Evolutionary conservation across 345 rosid species (phyloP).

Genomic region (Psidium friedrichsthalianum): DNA sequence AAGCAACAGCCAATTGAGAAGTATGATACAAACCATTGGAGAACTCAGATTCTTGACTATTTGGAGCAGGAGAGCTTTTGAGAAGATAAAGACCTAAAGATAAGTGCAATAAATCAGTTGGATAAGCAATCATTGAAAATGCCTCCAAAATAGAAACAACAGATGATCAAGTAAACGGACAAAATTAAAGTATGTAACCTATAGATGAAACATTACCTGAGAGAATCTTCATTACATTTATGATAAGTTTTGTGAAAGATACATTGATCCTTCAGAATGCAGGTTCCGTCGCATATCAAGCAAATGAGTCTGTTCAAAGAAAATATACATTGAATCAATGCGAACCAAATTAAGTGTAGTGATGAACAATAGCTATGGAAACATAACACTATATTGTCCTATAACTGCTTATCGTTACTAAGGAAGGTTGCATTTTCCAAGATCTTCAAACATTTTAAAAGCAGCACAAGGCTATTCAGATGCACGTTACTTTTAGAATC

Average conservation of each 20-base stretch:
- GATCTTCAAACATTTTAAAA: constrained; percentile 75
- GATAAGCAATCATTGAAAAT: constrained; percentile 4
- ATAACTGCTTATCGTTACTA: constrained; percentile 85
- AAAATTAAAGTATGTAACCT: background rate
- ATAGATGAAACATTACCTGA: constrained; percentile 37
- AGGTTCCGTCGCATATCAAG: constrained; percentile 52
- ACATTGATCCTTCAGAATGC: constrained; percentile 23
- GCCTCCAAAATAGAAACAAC: background rate
- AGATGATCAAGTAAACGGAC: background rate
- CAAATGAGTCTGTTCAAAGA: constrained; percentile 56
- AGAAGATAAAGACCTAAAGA: constrained; percentile 41
- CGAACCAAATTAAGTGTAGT: background rate
- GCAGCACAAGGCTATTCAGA: constrained; percentile 40
- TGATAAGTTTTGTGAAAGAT: constrained; percentile 46
- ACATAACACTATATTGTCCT: background rate
- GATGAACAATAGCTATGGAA: background rate
- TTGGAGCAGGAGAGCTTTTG: constrained; percentile 15
- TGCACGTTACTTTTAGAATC: constrained; percentile 26
- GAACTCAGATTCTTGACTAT: constrained; percentile 11
- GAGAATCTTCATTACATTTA: constrained; percentile 55
- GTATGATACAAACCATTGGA: constrained; percentile 20
- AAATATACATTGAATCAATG: background rate
- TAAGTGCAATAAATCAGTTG: constrained; percentile 5
- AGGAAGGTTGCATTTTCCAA: constrained; percentile 96
- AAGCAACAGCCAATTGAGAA: constrained; percentile 25